Base-by-base conservation (phyloP, 2,329 filamentous ascomycete species). In the Aspergillus quadricinctus region DNA sequence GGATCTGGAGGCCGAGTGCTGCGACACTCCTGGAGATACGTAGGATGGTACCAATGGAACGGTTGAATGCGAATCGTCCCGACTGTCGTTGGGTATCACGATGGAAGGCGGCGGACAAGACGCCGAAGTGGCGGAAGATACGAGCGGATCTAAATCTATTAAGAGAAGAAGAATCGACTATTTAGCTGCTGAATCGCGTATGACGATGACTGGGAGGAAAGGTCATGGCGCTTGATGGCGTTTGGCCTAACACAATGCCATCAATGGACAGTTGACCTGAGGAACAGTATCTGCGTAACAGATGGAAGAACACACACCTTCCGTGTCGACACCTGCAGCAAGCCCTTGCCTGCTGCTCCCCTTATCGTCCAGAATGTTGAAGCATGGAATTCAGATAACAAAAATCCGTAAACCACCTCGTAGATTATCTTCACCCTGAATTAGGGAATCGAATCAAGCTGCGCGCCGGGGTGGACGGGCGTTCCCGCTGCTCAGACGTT, bases 281-380 rank as follows among this genome's bases (percentile, higher is more conserved):
- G 27, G 29, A 40, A 40, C 17, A 25, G n/a, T 41, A 17, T 10
- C n/a, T 17, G 23, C 48, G n/a, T 25, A 51, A 40, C 46, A 31
- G 11, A 14, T 6, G 14, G 29, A 31, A 31, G 29, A 31, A 55
- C 56, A 73, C 74, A 59, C 64, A 77, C 75, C 71, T 75, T 76
- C 75, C 75, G 74, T 75, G 68, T 76, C 72, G 73, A 74, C 72
- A 72, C 69, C 69, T 72, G 74, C 73, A 75, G 74, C 75, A 77
- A 77, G 74, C 75, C 73, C 71, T 72, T 71, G 75, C 75, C 76
- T 76, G 75, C 75, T 71, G 75, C 75, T 73, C 68, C 69, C 66
- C 63, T 73, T 76, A 75, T 71, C 61, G 66, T 68, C 68, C 69
- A 73, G 68, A 76, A 76, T 75, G 65, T 71, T 75, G 74, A 75